Conservation (phyloP, 805 yeast species). For the Saccharomyces eubayanus region DNA sequence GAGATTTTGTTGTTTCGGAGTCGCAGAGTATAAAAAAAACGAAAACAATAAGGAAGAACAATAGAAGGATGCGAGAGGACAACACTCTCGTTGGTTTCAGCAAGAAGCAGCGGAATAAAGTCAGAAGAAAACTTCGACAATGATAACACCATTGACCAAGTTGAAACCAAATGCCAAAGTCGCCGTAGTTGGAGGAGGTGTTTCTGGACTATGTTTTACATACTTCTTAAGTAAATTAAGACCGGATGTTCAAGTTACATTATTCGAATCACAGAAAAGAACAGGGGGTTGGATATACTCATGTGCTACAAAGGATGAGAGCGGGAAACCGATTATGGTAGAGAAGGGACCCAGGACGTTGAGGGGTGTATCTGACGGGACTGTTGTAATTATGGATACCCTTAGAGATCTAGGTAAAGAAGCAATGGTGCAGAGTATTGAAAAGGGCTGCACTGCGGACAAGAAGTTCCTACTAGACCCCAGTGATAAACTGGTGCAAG, state of each 20-base stretch:
- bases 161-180: constrained; percentile 36
- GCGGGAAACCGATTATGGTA: constrained; percentile 24
- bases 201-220: constrained; percentile 72
- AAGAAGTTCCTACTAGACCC: constrained; percentile 54
- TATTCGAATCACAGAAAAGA: constrained; percentile 48
- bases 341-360: constrained; percentile 92
- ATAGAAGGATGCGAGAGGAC: background rate
- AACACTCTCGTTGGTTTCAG: background rate
- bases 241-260: constrained; percentile 61
- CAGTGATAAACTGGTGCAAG: constrained; percentile 42
- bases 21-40: background rate
- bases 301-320: constrained; percentile 30
- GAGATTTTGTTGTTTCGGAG: background rate
- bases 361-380: constrained; percentile 75
- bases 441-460: constrained; percentile 53
- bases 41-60: background rate
- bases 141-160: constrained; percentile 15
- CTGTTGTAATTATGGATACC: constrained; percentile 57
- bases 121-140: background rate
- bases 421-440: constrained; percentile 51
- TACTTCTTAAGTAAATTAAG: constrained; percentile 61
- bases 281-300: constrained; percentile 80
- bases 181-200: constrained; percentile 80
- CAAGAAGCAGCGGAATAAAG: background rate
- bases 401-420: constrained; percentile 39